Conservation (phyloP, 2,329 filamentous ascomycete genomes). For the Ophiognomonia clavigignenti-juglandacearum region DNA sequence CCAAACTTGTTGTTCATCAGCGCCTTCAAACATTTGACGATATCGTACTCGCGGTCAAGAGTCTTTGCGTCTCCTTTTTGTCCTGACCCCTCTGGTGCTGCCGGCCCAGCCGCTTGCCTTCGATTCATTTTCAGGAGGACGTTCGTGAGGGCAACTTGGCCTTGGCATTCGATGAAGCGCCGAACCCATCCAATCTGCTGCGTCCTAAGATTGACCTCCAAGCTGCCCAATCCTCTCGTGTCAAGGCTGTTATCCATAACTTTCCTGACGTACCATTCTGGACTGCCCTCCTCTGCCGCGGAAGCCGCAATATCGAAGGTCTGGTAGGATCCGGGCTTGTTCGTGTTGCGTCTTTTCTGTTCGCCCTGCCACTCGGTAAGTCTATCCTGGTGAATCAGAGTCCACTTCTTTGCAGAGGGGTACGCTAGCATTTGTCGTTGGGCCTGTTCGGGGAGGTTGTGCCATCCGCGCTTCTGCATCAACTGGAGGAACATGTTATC, state of each 20-base stretch:
- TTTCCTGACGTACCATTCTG: constrained; percentile 96
- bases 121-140: constrained; percentile 91
- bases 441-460: constrained; percentile 92
- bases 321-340: constrained; percentile 66
- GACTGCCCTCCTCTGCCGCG: constrained; percentile 90
- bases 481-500: constrained; percentile 88
- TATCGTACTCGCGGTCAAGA: constrained; percentile 90
- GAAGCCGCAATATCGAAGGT: constrained; percentile 62
- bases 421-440: constrained; percentile 95
- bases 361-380: constrained; percentile 92
- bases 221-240: constrained; percentile 82
- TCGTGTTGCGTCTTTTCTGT: constrained; percentile 77
- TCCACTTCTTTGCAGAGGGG: constrained; percentile 94
- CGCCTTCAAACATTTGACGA: constrained; percentile 94
- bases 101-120: constrained; percentile 70
- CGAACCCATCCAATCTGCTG: constrained; percentile 98
- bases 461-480: constrained; percentile 98
- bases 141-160: constrained; percentile 92
- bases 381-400: constrained; percentile 88
- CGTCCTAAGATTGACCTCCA: constrained; percentile 91
- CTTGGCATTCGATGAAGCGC: constrained; percentile 94
- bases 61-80: constrained; percentile 63
- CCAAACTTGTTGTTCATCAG: constrained; percentile 99
- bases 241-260: constrained; percentile 95
- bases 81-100: constrained; percentile 46